Base-by-base conservation (phyloP, 163 green algal genomes). In the Scenedesmus sp. region DNA sequence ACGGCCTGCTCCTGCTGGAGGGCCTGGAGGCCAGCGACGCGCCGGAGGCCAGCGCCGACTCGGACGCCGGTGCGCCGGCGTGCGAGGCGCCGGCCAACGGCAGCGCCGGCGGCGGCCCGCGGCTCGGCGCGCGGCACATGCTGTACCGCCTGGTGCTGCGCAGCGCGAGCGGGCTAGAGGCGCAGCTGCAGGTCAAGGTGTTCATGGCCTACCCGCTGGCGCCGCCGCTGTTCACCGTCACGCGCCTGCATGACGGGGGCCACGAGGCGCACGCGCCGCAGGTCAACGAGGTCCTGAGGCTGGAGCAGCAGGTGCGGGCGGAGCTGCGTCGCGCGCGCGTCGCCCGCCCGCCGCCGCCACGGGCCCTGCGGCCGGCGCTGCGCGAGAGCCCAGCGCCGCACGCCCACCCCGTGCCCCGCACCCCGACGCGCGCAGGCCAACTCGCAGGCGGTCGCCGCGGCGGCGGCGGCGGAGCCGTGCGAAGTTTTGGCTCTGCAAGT, bases 401-500 rank as follows among this genome's bases (percentile, higher is more conserved):
- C 10, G 28, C 29, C 48, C 0, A 10, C 31, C 36, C 28, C 51
- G 34, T 48, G 28, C n/a, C 9, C 17, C 14, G 7, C 26, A 9
- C 3, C 17, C 13, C 31, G 50, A 9, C 6, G 1, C 63, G 34
- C 69, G 71, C 57, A 79, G 58, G 71, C 42, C 4, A 70, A 71
- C 18, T 39, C 44, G 22, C 4, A 14, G 22, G 57, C 71, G 26
- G 45, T 79, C n/a, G n/a, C n/a, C 20, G 20, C 42, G 22, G 44
- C 44, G 28, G 71, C 57, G 42, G 24, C 15, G 15, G 7, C 14
- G 1, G 13, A n/a, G 17, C 24, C 28, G 18, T 15, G 28, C 29
- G 45, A 79, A 4, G 57, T 79, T 15, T 57, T 79, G 58, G 71
- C 71, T 5, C 28, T 79, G 26, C 71, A 79, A 57, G 36, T 79